phyloP scores from a whole-genome alignment of 2,329 filamentous ascomycete species.

The Amesomyces nigricolor region DNA sequence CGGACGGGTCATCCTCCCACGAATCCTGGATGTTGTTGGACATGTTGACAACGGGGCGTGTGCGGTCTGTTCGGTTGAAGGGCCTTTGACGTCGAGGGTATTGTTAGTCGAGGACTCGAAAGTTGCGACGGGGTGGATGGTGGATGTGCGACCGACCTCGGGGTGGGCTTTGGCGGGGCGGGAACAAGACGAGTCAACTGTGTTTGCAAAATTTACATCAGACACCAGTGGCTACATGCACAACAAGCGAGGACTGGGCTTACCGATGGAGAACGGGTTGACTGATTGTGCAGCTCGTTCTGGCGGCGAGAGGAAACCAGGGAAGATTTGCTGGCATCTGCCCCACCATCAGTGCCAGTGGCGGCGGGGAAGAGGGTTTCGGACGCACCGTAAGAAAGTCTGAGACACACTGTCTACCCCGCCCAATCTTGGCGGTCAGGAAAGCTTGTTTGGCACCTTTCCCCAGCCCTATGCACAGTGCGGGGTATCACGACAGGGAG shows the following conservation, averaged over 20 bases:
- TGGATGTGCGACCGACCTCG: background rate
- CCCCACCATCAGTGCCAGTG: constrained; percentile 18
- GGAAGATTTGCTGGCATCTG: constrained; percentile 19
- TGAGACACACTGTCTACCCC: background rate
- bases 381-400: constrained; percentile 1
- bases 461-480: constrained; percentile 11
- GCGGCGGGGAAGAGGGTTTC: constrained; percentile 19
- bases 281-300: constrained; percentile 6
- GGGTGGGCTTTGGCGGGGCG: background rate
- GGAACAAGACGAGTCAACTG: background rate
- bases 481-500: background rate
- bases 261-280: constrained; percentile 1
- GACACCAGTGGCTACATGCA: background rate
- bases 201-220: background rate
- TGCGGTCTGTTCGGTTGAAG: background rate
- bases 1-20: constrained; percentile 83
- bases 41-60: constrained; percentile 46
- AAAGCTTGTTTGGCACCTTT: background rate
- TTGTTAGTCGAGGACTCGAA: constrained; percentile 2
- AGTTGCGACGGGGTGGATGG: constrained; percentile 16
- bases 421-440: background rate
- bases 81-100: constrained; percentile 9
- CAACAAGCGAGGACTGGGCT: background rate
- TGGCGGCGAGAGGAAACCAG: background rate
- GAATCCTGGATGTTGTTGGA: constrained; percentile 73